Conservation (phyloP, 1,139 yeast species). For the Hanseniaspora sp. region DNA sequence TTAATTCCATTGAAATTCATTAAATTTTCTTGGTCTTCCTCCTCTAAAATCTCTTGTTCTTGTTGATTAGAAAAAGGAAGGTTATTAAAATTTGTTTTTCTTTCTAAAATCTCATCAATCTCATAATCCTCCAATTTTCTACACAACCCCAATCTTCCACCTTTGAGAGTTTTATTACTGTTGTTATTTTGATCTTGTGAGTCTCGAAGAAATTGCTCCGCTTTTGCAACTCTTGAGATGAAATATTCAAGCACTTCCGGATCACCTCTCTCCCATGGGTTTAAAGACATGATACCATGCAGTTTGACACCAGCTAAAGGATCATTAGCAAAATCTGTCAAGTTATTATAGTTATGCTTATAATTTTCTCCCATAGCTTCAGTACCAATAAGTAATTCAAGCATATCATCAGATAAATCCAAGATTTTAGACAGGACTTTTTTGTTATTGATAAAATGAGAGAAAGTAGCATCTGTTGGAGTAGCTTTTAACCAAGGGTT, state of each 20-base stretch:
- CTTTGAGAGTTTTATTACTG: conserved; percentile 1
- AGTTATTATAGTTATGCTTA: conserved; percentile 33
- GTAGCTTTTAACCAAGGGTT: conserved; percentile 88
- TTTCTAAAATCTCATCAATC: conserved; percentile 4
- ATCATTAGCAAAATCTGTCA: conserved; percentile 28
- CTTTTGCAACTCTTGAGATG: conserved; percentile 11
- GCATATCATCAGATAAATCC: conserved; percentile 39
- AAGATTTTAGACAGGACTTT: conserved; percentile 46
- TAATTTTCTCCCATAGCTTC: conserved; percentile 54
- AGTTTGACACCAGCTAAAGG: conserved; percentile 8
- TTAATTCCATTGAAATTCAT: not conserved
- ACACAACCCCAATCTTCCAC: conserved; percentile 7
- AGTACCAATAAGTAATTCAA: conserved; percentile 45
- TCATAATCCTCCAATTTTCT: conserved; percentile 11
- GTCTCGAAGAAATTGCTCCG: conserved; percentile 13
- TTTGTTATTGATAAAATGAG: conserved; percentile 41
- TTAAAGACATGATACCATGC: conserved; percentile 13
- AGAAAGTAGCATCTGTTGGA: conserved; percentile 46
- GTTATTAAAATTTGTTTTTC: not conserved
- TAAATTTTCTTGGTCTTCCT: too few species aligned
- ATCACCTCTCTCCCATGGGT: conserved; percentile 16
- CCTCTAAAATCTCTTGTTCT: not conserved
- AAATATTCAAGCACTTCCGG: conserved; percentile 7
- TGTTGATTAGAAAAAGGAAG: not conserved
- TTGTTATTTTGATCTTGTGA: not conserved